Percentiles rank a stretch among this genome's conserved stretches.
These are phyloP conservation scores for Pseudozyma flocculosa DNA, from an alignment of 1,284 basidiomycete genomes.

Conservation along the genomic window DNA sequence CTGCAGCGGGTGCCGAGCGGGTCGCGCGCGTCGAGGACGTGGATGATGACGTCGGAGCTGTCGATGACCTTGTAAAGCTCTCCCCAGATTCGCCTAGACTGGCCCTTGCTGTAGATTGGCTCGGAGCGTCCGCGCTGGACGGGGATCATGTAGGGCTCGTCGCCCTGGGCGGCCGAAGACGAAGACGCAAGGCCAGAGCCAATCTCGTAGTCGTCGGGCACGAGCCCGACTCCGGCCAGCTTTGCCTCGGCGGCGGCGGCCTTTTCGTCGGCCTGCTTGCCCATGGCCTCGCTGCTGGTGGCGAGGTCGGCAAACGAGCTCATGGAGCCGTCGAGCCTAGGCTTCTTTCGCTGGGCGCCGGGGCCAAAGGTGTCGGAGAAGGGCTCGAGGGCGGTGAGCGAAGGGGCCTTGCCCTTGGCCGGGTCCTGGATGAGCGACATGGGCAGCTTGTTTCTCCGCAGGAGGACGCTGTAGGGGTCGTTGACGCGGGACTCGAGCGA, in stretches of 20 bases:
- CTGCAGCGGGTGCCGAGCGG: constrained; percentile 96
- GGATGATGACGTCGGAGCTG: constrained; percentile 93
- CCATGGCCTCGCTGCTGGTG: constrained; percentile 36
- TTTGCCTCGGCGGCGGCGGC: constrained; percentile 40
- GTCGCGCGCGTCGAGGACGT: constrained; percentile 93
- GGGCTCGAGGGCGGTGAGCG: constrained; percentile 51
- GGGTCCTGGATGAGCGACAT: constrained; percentile 56
- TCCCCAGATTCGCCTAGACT: constrained; percentile 76
- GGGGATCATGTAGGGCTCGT: constrained; percentile 52
- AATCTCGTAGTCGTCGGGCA: constrained; percentile 54
- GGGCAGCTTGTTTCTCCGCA: constrained; percentile 56
- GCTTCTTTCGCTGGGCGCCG: constrained; percentile 54
- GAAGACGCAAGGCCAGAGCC: constrained; percentile 21
- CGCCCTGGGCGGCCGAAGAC: constrained; percentile 20
- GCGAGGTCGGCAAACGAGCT: constrained; percentile 54
- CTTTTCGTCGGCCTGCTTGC: constrained; percentile 43
- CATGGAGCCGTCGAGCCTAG: constrained; percentile 50
- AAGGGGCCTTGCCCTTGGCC: constrained; percentile 45
- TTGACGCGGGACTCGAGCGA: constrained; percentile 49
- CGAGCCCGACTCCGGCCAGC: constrained; percentile 47
- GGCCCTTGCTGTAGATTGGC: constrained; percentile 56
- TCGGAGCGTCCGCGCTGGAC: constrained; percentile 55
- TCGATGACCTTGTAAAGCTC: constrained; percentile 99
- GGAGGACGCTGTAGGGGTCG: constrained; percentile 54
- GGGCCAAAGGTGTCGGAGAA: constrained; percentile 56